Evolutionary conservation across 805 yeast genomes (phyloP).

Genomic region (Aciculoconidium aculeatum): DNA sequence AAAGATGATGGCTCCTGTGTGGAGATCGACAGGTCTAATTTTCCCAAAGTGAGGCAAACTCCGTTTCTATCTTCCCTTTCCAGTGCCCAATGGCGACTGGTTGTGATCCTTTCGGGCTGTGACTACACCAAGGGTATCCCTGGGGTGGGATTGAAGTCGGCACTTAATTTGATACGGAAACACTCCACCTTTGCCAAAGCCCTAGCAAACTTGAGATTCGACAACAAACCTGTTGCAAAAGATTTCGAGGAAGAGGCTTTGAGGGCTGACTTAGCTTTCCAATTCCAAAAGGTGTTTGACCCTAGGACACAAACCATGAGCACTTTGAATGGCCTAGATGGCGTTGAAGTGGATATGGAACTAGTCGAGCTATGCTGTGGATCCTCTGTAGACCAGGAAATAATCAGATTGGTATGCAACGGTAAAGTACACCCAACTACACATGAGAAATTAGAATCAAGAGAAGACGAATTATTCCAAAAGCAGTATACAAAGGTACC

Average conservation of each 20-base stretch:
- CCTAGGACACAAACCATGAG: conserved; percentile 46
- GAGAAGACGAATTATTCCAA: conserved; percentile 35
- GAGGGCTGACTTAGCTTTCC: conserved; percentile 74
- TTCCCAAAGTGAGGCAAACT: conserved; percentile 40
- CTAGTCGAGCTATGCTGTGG: conserved; percentile 43
- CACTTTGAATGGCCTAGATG: conserved; percentile 48
- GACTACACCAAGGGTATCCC: conserved; percentile 88
- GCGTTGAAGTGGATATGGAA: conserved; percentile 41
- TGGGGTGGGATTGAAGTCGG: conserved; percentile 74
- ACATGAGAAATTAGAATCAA: conserved; percentile 38
- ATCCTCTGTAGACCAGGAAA: conserved; percentile 31
- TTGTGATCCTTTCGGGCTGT: conserved; percentile 93
- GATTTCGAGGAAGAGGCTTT: conserved; percentile 55
- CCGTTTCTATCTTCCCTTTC: conserved; percentile 47
- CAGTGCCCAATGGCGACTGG: conserved; percentile 56
- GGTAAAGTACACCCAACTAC: conserved; percentile 68
- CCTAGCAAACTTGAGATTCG: conserved; percentile 49
- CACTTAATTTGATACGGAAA: conserved; percentile 53
- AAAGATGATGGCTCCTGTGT: conserved; percentile 71
- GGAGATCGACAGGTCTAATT: conserved; percentile 56
- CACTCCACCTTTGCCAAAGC: conserved; percentile 50
- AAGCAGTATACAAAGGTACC: conserved; percentile 4
- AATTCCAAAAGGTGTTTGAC: conserved; percentile 79
- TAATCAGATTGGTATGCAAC: conserved; percentile 51
- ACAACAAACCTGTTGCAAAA: conserved; percentile 56